These are phyloP conservation scores for Mucor piriformis DNA, from an alignment of 371 early-diverging fungal genomes.

Conservation along the genomic window DNA sequence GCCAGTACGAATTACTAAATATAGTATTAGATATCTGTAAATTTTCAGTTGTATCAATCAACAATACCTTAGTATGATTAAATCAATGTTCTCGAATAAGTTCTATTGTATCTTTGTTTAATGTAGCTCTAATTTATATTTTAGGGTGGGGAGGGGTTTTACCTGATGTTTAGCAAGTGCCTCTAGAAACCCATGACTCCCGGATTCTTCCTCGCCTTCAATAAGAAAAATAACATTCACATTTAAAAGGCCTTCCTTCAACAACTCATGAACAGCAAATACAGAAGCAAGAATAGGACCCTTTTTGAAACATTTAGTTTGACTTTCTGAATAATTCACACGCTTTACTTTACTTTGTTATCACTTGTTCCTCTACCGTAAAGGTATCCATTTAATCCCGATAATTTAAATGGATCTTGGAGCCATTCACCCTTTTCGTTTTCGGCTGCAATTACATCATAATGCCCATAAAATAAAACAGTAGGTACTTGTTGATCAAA, in stretches of 20 bases:
- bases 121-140: not conserved
- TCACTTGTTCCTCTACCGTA: conserved; percentile 87
- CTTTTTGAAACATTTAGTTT: conserved; percentile 14
- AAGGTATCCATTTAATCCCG: conserved; percentile 72
- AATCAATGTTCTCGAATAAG: conserved; percentile 66
- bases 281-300: conserved; percentile 80
- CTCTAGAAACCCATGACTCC: conserved; percentile 70
- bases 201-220: conserved; percentile 87
- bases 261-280: conserved; percentile 77
- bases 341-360: conserved; percentile 71
- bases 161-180: conserved; percentile 61
- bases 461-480: conserved; percentile 83
- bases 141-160: too few relatives aligned
- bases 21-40: too few relatives aligned
- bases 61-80: conserved; percentile 69
- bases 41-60: too few relatives aligned
- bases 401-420: conserved; percentile 45
- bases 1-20: conserved; percentile 66
- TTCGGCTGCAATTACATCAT: conserved; percentile 80
- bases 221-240: conserved; percentile 80
- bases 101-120: conserved; percentile 1
- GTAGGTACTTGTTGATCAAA: conserved; percentile 34
- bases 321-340: too few relatives aligned
- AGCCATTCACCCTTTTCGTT: conserved; percentile 60
- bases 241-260: conserved; percentile 60